Evolutionary conservation across 2,329 filamentous ascomycete species (phyloP), one percentile per base, ranked within the genome.

Genomic region (Phaeosphaeriaceae sp.): DNA sequence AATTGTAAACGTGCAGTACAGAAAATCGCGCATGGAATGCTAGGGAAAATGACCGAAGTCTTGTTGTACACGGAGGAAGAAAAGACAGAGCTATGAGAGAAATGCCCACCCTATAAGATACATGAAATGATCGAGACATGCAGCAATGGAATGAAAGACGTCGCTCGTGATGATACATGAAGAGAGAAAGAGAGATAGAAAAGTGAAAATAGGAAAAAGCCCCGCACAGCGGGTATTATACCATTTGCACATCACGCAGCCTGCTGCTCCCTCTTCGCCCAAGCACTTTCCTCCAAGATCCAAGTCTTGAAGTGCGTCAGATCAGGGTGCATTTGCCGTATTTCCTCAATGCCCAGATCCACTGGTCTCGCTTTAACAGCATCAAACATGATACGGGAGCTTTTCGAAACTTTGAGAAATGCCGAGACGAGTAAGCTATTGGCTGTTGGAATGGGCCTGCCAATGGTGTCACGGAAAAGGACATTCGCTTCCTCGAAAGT

Each of bases 361-460:
- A 84, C 0, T 81, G 82, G 6, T 74, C 71, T 2, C 6, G 77
- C 73, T 32, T 68, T 64, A 47, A 85, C 84, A 82, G 83, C 86
- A 21, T 74, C 65, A 54, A 79, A 81, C 81, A 84, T 84, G 8
- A 63, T 56, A 1, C 77, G 76, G 10, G 82, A 15, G 49, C 79
- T 77, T 51, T 80, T 67, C 28, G 69, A 55, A 56, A 71, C 73
- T 67, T 78, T 66, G 10, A 82, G 60, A 8, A 77, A 55, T 2
- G 58, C 61, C 0, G 59, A 42, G 0, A 60, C 73, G 1, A 84
- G 40, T 13, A 80, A 69, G 0, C 65, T 52, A 35, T 77, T 84
- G 2, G 78, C 79, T 35, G 61, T 70, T 0, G 82, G 82, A 21
- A 84, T 61, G 3, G 73, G 67, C 49, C 76, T 65, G 0, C 82